Conservation (phyloP, 2,329 filamentous ascomycete species). For the Fulvia fulva region DNA sequence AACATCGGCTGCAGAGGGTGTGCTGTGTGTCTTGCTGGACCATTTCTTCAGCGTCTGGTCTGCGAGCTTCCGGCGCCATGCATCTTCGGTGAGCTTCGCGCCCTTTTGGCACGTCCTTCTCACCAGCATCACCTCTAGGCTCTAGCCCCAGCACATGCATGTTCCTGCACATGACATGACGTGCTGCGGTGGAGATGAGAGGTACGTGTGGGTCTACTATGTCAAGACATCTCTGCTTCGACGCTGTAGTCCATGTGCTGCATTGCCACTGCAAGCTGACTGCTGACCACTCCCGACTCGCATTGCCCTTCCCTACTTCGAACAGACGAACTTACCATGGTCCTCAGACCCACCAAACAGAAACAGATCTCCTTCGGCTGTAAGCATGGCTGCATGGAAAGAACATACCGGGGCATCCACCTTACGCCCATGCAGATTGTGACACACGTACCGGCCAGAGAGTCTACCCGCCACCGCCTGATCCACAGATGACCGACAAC, state of each 20-base stretch:
- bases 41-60: neutral
- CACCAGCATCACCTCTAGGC: too few relatives aligned
- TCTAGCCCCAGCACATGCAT: neutral
- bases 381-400: constrained; percentile 17
- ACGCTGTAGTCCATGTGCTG: neutral
- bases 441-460: constrained; percentile 33
- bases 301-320: neutral
- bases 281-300: neutral
- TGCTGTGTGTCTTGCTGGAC: neutral
- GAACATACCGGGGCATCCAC: neutral
- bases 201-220: neutral
- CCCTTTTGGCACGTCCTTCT: too few relatives aligned
- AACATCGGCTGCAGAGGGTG: constrained; percentile 59
- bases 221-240: neutral
- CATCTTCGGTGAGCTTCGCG: neutral
- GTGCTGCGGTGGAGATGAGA: neutral
- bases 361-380: constrained; percentile 35
- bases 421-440: constrained; percentile 27
- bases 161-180: constrained; percentile 4
- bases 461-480: constrained; percentile 32
- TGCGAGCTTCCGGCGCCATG: too few relatives aligned
- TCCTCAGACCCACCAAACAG: constrained; percentile 28
- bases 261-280: neutral
- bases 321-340: constrained; percentile 20
- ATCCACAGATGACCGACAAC: constrained; percentile 20